These are phyloP conservation scores for Coprinellus micaceus DNA, from an alignment of 768 basidiomycete genomes.

Conservation along the genomic window DNA sequence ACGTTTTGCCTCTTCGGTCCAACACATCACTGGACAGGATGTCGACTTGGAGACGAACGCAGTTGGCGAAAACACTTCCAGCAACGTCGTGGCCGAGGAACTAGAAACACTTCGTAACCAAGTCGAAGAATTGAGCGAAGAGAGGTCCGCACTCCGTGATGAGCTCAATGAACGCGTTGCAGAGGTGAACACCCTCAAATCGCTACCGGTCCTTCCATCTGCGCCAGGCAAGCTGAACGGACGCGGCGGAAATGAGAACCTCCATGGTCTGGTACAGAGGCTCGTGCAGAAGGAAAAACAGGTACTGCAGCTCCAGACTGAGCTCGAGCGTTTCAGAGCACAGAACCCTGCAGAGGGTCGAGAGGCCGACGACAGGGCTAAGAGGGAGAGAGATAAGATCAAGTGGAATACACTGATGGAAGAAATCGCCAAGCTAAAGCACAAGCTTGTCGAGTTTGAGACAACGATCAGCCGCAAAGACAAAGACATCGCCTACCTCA, in stretches of 20 bases:
- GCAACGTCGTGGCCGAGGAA: conserved; percentile 54
- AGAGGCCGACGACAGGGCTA: conserved; percentile 68
- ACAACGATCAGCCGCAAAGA: conserved; percentile 46
- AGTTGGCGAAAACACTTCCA: conserved; percentile 33
- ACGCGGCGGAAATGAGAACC: conserved; percentile 58
- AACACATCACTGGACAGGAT: conserved; percentile 63
- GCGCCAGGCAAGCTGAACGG: conserved; percentile 38
- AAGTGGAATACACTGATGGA: conserved; percentile 72
- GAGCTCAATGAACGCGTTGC: conserved; percentile 57
- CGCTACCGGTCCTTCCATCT: conserved; percentile 39
- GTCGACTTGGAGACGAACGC: conserved; percentile 52
- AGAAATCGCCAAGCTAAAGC: conserved; percentile 69
- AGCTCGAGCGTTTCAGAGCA: conserved; percentile 60
- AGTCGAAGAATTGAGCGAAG: conserved; percentile 61
- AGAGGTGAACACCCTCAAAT: conserved; percentile 62
- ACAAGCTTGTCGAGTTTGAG: conserved; percentile 56
- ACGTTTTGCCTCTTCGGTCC: conserved; percentile 55
- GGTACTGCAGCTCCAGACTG: conserved; percentile 66
- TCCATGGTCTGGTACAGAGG: conserved; percentile 74
- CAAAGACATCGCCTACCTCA: conserved; percentile 73
- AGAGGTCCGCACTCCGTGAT: conserved; percentile 32
- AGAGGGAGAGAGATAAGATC: conserved; percentile 68
- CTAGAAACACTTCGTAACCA: conserved; percentile 53
- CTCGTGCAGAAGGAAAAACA: conserved; percentile 84
- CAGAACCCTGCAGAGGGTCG: conserved; percentile 54